These are phyloP conservation scores for Claviceps sp. DNA, from an alignment of 2,329 filamentous ascomycete species.

Conservation along the genomic window DNA sequence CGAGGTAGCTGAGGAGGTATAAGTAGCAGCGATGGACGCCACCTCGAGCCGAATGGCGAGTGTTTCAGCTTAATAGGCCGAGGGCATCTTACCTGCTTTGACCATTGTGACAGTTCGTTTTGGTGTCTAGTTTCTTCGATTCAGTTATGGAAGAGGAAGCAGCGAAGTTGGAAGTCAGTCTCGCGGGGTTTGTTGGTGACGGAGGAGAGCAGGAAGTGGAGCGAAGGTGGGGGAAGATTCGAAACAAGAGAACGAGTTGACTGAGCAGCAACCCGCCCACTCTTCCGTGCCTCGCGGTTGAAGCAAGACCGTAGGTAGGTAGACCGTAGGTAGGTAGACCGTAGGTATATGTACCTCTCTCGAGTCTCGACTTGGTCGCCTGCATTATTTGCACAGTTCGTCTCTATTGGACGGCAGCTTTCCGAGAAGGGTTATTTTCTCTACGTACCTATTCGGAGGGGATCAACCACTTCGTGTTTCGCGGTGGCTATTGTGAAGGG, in stretches of 20 bases:
- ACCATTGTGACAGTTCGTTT: conserved; percentile 71
- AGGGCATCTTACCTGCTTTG: conserved; percentile 68
- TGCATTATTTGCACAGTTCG: background rate
- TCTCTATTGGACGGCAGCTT: background rate
- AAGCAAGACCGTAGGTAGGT: background rate
- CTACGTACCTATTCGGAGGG: no score
- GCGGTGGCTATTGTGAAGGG: background rate
- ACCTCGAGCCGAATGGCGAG: background rate
- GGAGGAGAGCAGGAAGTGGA: conserved; percentile 5
- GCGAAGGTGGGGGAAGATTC: conserved; percentile 8
- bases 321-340: background rate
- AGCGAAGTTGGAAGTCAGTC: background rate
- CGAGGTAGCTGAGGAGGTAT: conserved; percentile 9
- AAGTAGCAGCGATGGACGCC: conserved; percentile 8
- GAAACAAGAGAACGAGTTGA: conserved; percentile 2
- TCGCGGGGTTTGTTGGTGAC: conserved; percentile 5
- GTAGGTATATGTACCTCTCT: background rate
- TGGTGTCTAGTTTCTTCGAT: conserved; percentile 11
- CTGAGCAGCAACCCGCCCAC: background rate
- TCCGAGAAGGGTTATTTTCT: background rate
- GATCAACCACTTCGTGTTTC: background rate
- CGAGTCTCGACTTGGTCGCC: background rate
- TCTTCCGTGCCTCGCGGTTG: background rate
- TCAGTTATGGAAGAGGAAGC: conserved; percentile 4
- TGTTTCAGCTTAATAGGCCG: background rate